A percentile compares a stretch with the other conserved stretches of the same genome.
Conservation (phyloP, 164 flowering plant genomes). For the Brasenia schreberi region DNA sequence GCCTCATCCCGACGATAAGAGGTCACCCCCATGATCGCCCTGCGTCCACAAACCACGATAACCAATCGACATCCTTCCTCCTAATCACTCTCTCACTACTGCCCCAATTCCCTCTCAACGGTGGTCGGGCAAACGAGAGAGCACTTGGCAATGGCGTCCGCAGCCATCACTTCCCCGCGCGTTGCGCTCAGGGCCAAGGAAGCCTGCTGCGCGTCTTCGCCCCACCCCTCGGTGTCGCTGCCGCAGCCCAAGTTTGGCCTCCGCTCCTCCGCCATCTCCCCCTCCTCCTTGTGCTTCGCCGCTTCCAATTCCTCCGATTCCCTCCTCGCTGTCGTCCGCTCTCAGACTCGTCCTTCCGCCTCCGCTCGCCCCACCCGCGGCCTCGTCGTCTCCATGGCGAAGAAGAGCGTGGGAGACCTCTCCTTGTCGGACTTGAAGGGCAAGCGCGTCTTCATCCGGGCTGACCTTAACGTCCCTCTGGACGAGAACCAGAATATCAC, state of each 20-base stretch:
- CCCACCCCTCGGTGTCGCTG: conserved; percentile 2
- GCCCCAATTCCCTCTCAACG: neutral
- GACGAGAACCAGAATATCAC: conserved; percentile 56
- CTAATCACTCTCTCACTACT: neutral
- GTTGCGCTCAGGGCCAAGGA: neutral
- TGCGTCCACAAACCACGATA: neutral
- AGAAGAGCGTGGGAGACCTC: conserved; percentile 59
- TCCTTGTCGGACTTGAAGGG: conserved; percentile 43
- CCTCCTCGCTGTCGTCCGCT: conserved; percentile 1
- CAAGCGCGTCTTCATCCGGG: conserved; percentile 61
- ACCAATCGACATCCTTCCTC: neutral
- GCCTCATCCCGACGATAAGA: conserved; percentile 68
- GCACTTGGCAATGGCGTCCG: neutral
- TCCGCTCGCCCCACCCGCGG: conserved; percentile 15
- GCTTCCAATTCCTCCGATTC: conserved; percentile 10
- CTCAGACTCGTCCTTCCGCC: conserved; percentile 10
- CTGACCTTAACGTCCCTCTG: conserved; percentile 65
- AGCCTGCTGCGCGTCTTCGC: neutral
- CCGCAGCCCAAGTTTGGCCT: conserved; percentile 3
- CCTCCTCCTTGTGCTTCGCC: conserved; percentile 29
- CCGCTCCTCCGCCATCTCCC: conserved; percentile 52
- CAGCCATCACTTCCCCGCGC: neutral
- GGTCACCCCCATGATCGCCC: conserved; percentile 12
- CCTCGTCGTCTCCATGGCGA: conserved; percentile 41
- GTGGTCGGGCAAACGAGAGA: neutral